phyloP scores from a whole-genome alignment of 495 filamentous ascomycete genomes.

The Penicillium atrosanguineum region DNA sequence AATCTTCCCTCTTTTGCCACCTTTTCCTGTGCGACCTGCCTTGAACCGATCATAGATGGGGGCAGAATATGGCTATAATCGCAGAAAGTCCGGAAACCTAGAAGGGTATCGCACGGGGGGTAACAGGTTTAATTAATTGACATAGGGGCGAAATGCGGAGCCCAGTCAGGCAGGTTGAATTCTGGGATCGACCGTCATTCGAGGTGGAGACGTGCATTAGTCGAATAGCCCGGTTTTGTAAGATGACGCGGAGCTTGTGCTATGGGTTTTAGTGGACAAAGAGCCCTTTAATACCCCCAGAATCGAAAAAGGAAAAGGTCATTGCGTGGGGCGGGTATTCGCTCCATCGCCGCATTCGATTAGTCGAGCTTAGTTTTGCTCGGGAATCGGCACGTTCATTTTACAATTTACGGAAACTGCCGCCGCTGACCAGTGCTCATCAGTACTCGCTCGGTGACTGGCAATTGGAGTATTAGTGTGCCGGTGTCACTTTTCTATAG shows the following conservation, averaged over 20 bases:
- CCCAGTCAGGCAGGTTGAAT: neutral
- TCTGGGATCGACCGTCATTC: neutral
- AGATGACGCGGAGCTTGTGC: slow-evolving; percentile 1
- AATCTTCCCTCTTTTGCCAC: neutral
- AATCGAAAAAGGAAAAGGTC: neutral
- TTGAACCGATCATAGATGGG: neutral
- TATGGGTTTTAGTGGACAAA: neutral
- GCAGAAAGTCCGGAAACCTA: neutral
- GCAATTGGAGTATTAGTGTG: neutral
- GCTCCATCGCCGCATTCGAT: neutral
- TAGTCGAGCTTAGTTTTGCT: slow-evolving; percentile 4
- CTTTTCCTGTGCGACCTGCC: neutral
- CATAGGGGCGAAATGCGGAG: neutral
- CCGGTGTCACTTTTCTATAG: neutral
- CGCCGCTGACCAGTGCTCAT: neutral
- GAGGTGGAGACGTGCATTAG: neutral
- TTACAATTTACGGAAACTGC: neutral
- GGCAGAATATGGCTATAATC: neutral
- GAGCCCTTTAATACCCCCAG: neutral
- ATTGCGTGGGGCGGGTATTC: neutral
- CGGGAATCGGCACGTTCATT: slow-evolving; percentile 11
- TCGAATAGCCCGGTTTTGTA: neutral
- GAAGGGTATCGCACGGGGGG: neutral
- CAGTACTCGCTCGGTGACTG: neutral
- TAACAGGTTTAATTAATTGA: neutral